A percentile compares a stretch with the other conserved stretches of the same genome.
Conservation (phyloP, 306 rosid genomes). For the Gleditsia sinensis region DNA sequence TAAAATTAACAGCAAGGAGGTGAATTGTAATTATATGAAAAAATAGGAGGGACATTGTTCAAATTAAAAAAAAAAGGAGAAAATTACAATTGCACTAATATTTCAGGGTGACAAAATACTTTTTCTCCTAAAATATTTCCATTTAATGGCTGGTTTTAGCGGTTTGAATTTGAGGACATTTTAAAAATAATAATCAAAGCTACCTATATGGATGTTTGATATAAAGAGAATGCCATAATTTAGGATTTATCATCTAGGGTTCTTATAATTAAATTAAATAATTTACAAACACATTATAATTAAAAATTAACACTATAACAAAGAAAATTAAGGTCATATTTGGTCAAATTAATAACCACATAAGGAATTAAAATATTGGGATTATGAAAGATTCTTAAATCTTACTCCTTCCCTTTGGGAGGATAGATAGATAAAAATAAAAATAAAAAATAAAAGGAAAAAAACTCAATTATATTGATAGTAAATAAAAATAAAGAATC, state of each 20-base stretch:
- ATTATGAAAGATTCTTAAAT: conserved; percentile 27
- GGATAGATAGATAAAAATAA: conserved; percentile 32
- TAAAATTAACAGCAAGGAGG: too few species aligned
- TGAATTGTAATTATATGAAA: too few species aligned
- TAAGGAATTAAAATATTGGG: conserved; percentile 33
- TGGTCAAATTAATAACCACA: conserved; percentile 24
- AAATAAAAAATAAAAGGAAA: too few species aligned
- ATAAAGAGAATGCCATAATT: neutral
- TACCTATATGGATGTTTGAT: too few species aligned
- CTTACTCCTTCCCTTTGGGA: conserved; percentile 61
- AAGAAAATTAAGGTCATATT: neutral
- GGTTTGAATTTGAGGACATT: neutral
- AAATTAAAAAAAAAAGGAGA: too few species aligned
- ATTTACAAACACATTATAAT: neutral
- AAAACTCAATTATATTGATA: conserved; percentile 23
- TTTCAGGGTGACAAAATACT: too few species aligned
- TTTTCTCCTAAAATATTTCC: too few species aligned
- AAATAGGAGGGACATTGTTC: too few species aligned
- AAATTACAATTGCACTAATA: too few species aligned
- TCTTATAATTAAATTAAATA: neutral
- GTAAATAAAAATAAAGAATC: neutral
- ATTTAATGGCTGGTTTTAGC: neutral
- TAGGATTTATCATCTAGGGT: neutral
- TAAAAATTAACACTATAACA: neutral
- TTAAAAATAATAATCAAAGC: neutral